A percentile compares a stretch with the other conserved stretches of the same genome.
These are phyloP conservation scores for Pseudocercospora eumusae DNA, from an alignment of 2,329 filamentous ascomycete species.

Conservation along the genomic window DNA sequence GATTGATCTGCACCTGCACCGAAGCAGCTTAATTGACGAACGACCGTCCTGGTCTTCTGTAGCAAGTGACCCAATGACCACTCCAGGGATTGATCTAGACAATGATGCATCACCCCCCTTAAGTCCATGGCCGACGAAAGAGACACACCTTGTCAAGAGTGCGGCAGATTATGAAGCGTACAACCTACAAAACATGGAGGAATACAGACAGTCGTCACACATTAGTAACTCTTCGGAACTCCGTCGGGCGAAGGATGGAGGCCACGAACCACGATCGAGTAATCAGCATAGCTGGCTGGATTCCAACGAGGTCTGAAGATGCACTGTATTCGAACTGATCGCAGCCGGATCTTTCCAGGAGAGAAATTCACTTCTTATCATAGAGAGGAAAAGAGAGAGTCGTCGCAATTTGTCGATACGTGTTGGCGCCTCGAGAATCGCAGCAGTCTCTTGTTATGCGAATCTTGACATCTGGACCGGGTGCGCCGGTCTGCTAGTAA, in stretches of 20 bases:
- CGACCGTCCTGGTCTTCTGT: background rate
- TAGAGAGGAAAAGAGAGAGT: no score
- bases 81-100: background rate
- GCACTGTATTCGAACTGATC: no score
- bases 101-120: background rate
- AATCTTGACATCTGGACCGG: no score
- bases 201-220: slow-evolving; percentile 22
- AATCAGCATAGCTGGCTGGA: slow-evolving; percentile 12
- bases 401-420: no score
- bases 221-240: background rate
- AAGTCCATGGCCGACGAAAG: background rate
- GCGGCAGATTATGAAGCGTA: slow-evolving; percentile 29
- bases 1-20: slow-evolving; percentile 7
- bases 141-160: slow-evolving; percentile 20
- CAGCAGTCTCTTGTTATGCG: no score
- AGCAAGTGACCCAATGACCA: background rate
- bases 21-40: background rate
- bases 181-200: slow-evolving; percentile 28
- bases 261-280: background rate
- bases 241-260: background rate
- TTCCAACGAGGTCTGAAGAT: background rate
- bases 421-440: no score
- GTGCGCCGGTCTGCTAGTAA: no score
- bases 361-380: no score
- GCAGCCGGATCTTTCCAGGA: no score